phyloP scores from a whole-genome alignment of 306 rosid species.

The Alnus glutinosa region DNA sequence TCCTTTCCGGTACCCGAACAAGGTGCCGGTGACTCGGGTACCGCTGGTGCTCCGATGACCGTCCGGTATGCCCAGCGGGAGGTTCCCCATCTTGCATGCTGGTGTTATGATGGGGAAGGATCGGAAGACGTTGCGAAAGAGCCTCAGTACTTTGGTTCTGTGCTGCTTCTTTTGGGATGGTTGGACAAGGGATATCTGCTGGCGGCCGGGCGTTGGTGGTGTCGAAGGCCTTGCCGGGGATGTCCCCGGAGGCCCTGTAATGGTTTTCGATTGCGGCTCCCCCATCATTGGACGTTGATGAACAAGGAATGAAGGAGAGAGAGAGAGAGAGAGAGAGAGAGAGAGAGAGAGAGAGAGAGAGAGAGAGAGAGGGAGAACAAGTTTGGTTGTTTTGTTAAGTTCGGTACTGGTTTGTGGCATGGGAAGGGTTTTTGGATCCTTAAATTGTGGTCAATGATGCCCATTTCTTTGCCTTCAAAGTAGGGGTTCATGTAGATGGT shows the following conservation, averaged over 20 bases:
- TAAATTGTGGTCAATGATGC: conserved; percentile 8
- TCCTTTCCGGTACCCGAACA: conserved; percentile 67
- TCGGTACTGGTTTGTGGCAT: conserved; percentile 25
- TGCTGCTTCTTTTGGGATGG: conserved; percentile 48
- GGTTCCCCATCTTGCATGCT: conserved; percentile 52
- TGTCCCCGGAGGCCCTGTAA: neutral
- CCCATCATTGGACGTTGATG: conserved; percentile 51
- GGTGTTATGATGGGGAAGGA: conserved; percentile 75
- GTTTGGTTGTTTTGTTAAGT: conserved; percentile 5
- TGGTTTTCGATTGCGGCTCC: conserved; percentile 43
- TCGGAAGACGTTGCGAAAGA: conserved; percentile 65
- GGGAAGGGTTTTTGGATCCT: conserved; percentile 19
- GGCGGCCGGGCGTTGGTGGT: conserved; percentile 23
- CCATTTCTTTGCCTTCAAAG: conserved; percentile 12
- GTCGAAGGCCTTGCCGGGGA: conserved; percentile 28
- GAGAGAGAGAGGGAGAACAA: conserved; percentile 10
- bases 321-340: conserved; percentile 3
- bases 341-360: conserved; percentile 10
- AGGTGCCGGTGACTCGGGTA: conserved; percentile 50
- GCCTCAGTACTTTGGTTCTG: conserved; percentile 48
- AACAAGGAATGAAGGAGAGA: conserved; percentile 27
- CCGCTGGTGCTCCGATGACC: conserved; percentile 16
- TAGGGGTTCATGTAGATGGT: neutral
- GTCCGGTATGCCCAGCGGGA: conserved; percentile 29
- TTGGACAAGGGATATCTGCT: conserved; percentile 45